Conservation (phyloP, 768 basidiomycete genomes). For the Trametopsis cervina region DNA sequence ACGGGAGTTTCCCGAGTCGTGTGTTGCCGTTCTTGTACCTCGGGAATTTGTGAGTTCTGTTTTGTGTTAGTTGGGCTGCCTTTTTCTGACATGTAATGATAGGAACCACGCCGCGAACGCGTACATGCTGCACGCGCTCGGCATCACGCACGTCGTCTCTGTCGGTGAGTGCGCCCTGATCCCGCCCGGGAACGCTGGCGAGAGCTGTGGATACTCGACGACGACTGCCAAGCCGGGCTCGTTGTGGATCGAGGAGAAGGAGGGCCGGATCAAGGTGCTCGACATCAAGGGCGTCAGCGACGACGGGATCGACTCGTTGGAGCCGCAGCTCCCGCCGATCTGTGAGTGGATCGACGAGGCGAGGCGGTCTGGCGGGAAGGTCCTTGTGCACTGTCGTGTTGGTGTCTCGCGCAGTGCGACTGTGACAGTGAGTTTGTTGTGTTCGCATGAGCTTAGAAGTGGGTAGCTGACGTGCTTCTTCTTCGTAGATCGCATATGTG, state of each 20-base stretch:
- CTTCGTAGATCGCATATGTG: constrained; percentile 80
- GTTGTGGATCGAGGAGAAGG: constrained; percentile 82
- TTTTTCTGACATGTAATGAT: constrained; percentile 5
- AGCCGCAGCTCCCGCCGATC: constrained; percentile 81
- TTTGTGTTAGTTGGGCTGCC: constrained; percentile 18
- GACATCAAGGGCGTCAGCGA: constrained; percentile 92
- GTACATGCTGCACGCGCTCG: constrained; percentile 92
- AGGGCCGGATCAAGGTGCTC: constrained; percentile 84
- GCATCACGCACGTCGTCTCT: constrained; percentile 95
- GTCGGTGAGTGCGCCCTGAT: constrained; percentile 92
- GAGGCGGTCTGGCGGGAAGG: constrained; percentile 73
- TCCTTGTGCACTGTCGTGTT: constrained; percentile 97
- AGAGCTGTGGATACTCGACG: constrained; percentile 16
- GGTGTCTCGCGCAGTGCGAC: constrained; percentile 95
- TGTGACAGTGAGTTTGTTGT: constrained; percentile 59
- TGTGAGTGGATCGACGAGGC: constrained; percentile 94
- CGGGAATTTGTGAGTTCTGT: constrained; percentile 76
- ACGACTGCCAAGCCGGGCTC: constrained; percentile 57
- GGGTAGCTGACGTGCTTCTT: not conserved
- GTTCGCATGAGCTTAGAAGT: not conserved
- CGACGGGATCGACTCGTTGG: constrained; percentile 92
- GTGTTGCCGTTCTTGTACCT: constrained; percentile 90
- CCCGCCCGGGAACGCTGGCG: constrained; percentile 46
- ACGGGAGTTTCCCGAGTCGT: constrained; percentile 92
- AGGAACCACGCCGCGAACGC: constrained; percentile 93